Evolutionary conservation across 805 yeast species (phyloP).

Genomic region (Suhomyces emberorum): DNA sequence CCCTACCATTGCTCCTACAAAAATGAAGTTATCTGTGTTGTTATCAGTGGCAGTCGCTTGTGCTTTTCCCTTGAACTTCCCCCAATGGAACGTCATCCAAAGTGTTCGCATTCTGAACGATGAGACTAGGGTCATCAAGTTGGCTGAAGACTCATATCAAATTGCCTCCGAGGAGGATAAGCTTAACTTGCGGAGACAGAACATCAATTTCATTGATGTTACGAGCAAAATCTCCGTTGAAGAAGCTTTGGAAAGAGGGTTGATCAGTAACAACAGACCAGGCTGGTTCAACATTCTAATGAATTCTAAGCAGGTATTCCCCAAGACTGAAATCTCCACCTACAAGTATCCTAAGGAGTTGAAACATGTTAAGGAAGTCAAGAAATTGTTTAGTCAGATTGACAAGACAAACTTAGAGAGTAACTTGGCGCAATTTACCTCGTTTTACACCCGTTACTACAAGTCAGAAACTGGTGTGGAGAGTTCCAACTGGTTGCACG

Average conservation of each 20-base stretch:
- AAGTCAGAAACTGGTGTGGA: slow-evolving; percentile 67
- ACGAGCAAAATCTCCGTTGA: slow-evolving; percentile 46
- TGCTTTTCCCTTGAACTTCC: not conserved
- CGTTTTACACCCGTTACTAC: slow-evolving; percentile 75
- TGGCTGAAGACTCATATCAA: slow-evolving; percentile 29
- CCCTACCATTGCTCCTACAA: not conserved
- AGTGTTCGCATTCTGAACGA: not conserved
- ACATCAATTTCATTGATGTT: slow-evolving; percentile 61
- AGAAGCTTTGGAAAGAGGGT: slow-evolving; percentile 24
- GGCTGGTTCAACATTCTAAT: slow-evolving; percentile 3
- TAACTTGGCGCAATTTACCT: slow-evolving; percentile 59
- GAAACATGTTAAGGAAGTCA: slow-evolving; percentile 36
- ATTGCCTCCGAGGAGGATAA: slow-evolving; percentile 38
- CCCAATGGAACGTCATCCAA: not conserved
- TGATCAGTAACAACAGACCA: slow-evolving; percentile 3
- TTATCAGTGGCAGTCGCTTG: not conserved
- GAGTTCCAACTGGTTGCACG: slow-evolving; percentile 67
- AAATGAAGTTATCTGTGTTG: not conserved
- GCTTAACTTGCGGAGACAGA: slow-evolving; percentile 34
- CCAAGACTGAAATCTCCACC: slow-evolving; percentile 15
- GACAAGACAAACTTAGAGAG: slow-evolving; percentile 45
- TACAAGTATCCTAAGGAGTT: slow-evolving; percentile 54
- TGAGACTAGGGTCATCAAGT: slow-evolving; percentile 27
- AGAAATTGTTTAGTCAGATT: slow-evolving; percentile 41
- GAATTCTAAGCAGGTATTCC: slow-evolving; percentile 1